Base-by-base conservation (phyloP, 164 flowering plant species). In the Litsea cubeba region DNA sequence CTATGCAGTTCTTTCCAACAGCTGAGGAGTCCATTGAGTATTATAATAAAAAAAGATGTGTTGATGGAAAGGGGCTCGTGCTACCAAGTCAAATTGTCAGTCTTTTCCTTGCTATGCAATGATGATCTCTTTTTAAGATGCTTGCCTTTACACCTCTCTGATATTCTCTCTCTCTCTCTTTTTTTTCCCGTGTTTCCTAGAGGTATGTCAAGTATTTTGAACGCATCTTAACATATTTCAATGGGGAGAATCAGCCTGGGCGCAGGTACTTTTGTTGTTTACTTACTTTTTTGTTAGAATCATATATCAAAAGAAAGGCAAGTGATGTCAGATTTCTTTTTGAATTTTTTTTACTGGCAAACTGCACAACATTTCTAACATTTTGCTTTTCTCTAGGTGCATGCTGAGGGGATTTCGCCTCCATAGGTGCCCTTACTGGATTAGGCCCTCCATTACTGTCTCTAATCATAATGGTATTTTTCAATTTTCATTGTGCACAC, bases 51-150 rank as follows among this genome's bases (percentile, higher is more conserved):
- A 95, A 93, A 83, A 88, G 99, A 84, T 95, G 99, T 83, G 54
- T 92, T 75, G 99, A 93, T 82, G 94, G 91, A 28, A 95, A 93
- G 79, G 99, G 95, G 57, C 99, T 95, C 77, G 90, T 91, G 75
- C 90, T 90, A 62, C 99, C 99, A 18, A 95, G 99, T 84, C 98
- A 95, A 88, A 95, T 95, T 88, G 99, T 95, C 64, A 92, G 96
- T 84, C 22, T 58, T 17, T 57, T 26, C 24, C 74, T 67, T 54
- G 20, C 71, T 0, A 49, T 32, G 2, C 8, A 64, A 50, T 71
- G 50, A 71, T 30, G 23, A 30, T 65, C 12, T 62, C 18, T 76
- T 72, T 24, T 23, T 49, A 20, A 3, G 25, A 50, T 60, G 24
- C 28, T 62, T 73, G 20, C 18, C 24, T 11, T 71, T 60, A 58